Percentiles rank a stretch among this genome's conserved stretches.
Evolutionary conservation across 805 yeast species (phyloP).

Genomic region (Wickerhamomyces bisporus): DNA sequence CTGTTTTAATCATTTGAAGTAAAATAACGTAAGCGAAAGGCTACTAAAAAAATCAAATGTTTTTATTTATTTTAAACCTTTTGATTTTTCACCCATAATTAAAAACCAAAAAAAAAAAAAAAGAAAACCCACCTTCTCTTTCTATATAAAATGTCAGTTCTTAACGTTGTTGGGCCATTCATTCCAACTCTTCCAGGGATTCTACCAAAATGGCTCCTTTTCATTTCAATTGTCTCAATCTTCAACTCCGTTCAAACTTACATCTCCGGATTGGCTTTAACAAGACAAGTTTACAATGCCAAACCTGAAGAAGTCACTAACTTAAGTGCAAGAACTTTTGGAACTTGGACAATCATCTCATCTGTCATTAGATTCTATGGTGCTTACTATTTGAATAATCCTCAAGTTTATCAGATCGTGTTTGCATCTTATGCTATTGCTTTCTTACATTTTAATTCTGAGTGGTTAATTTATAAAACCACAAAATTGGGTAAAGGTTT

Average conservation of each 20-base stretch:
- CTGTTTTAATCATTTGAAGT: too few species aligned
- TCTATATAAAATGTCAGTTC: constrained; percentile 22
- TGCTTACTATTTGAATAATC: constrained; percentile 67
- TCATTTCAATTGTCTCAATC: constrained; percentile 83
- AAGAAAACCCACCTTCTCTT: too few species aligned
- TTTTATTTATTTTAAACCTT: too few species aligned
- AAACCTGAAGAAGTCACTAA: constrained; percentile 55
- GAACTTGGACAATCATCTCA: constrained; percentile 94
- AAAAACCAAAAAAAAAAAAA: too few species aligned
- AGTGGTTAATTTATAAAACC: constrained; percentile 75
- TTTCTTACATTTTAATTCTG: constrained; percentile 73
- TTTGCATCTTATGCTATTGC: constrained; percentile 81
- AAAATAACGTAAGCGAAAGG: too few species aligned
- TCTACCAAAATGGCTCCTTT: constrained; percentile 73
- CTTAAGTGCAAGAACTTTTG: constrained; percentile 92
- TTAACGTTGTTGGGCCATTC: constrained; percentile 30
- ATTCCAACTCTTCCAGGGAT: constrained; percentile 46
- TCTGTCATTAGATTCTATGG: constrained; percentile 83
- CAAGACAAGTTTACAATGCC: constrained; percentile 72
- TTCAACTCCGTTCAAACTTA: constrained; percentile 90
- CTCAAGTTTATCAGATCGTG: constrained; percentile 71
- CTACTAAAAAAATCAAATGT: too few species aligned
- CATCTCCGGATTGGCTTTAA: constrained; percentile 63
- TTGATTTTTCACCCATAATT: too few species aligned
- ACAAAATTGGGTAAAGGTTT: constrained; percentile 85